These are phyloP conservation scores for Cryptococcus maquisensis DNA, from an alignment of 1,284 basidiomycete species.

Conservation along the genomic window DNA sequence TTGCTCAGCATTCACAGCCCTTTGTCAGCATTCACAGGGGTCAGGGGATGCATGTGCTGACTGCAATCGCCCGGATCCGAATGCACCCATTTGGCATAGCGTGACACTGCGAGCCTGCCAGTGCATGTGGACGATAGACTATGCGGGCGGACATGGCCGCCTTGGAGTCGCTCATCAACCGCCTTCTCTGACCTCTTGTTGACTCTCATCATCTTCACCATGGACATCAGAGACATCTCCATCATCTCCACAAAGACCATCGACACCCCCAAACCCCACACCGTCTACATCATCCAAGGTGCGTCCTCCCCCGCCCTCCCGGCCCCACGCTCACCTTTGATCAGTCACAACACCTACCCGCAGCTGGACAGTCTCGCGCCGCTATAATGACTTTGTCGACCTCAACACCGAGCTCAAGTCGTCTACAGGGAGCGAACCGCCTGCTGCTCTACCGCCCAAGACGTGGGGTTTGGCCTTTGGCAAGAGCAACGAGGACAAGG, in stretches of 20 bases:
- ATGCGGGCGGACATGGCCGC: no score
- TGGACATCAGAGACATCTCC: conserved; percentile 44
- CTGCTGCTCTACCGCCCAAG: conserved; percentile 73
- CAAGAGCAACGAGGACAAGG: conserved; percentile 45
- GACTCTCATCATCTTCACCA: conserved; percentile 11
- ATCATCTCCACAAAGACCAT: conserved; percentile 46
- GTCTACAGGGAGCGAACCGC: conserved; percentile 65
- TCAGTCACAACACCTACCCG: conserved; percentile 52
- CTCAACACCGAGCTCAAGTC: conserved; percentile 76
- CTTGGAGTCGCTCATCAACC: not conserved
- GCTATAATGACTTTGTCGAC: conserved; percentile 89
- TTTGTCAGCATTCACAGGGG: no score
- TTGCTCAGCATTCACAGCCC: no score
- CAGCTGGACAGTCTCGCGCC: conserved; percentile 86
- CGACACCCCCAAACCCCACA: conserved; percentile 41
- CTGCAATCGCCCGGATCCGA: no score
- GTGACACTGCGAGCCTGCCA: no score
- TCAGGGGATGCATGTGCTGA: no score
- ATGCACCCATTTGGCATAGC: no score
- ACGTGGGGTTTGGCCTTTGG: conserved; percentile 57
- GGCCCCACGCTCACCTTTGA: not conserved
- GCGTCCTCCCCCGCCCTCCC: conserved; percentile 8
- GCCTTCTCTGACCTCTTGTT: not conserved
- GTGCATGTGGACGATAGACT: no score
- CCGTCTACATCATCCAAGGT: conserved; percentile 48